Evolutionary conservation across 2,329 filamentous ascomycete species (phyloP).

Genomic region (Claviceps digitariae): DNA sequence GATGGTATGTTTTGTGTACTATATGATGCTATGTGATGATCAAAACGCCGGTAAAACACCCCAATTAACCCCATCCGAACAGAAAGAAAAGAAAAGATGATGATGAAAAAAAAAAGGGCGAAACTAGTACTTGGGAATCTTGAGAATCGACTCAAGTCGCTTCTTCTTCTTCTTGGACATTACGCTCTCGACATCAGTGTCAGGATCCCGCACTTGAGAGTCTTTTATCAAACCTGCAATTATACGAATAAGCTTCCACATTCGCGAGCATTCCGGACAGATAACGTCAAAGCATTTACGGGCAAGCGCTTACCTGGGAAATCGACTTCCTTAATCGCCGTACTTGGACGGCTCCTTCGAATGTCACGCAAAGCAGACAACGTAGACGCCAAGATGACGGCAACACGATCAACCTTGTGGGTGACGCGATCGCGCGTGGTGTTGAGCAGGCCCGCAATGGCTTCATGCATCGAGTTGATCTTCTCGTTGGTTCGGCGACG

Average conservation of each 20-base stretch:
- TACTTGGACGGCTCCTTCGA: background rate
- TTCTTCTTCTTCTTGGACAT: background rate
- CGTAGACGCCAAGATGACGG: background rate
- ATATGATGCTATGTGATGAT: too few species aligned
- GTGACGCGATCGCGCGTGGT: background rate
- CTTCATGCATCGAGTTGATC: conserved; percentile 2
- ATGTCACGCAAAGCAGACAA: background rate
- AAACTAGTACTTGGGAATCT: background rate
- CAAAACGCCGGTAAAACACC: too few species aligned
- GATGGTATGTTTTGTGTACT: too few species aligned
- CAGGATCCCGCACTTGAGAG: background rate
- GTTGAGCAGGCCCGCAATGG: background rate
- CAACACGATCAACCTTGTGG: background rate
- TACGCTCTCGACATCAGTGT: background rate
- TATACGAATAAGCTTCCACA: background rate
- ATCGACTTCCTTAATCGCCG: background rate
- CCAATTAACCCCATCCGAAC: too few species aligned
- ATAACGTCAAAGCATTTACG: too few species aligned
- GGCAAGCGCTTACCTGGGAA: background rate
- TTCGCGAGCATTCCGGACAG: too few species aligned
- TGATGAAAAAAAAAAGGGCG: too few species aligned
- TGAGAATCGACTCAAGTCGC: background rate
- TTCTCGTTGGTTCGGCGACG: conserved; percentile 3
- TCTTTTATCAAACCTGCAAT: background rate
- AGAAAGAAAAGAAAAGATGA: too few species aligned